Percentiles rank a stretch among this genome's conserved stretches.
Evolutionary conservation across 2,329 filamentous ascomycete species (phyloP).

Genomic region (Fusarium subtropicale): DNA sequence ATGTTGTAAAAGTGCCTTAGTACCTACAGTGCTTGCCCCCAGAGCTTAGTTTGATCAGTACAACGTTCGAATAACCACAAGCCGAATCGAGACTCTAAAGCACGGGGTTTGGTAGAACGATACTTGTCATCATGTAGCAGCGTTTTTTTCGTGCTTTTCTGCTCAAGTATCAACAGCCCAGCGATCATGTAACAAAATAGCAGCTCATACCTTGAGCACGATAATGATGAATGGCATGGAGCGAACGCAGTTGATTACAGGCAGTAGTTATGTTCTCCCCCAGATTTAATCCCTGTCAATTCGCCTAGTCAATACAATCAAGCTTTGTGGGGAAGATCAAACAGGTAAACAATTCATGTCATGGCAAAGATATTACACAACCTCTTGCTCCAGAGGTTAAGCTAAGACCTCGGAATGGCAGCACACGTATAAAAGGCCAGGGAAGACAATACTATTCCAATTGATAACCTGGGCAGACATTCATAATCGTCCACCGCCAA

Average conservation of each 20-base stretch:
- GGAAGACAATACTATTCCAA: background rate
- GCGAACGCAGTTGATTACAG: background rate
- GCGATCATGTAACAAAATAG: background rate
- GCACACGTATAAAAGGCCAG: background rate
- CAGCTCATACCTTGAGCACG: background rate
- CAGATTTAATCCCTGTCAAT: conserved; percentile 23
- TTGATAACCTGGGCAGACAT: background rate
- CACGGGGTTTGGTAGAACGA: background rate
- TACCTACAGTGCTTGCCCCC: background rate
- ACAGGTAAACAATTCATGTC: background rate
- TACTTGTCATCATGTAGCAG: background rate
- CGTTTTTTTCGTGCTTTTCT: background rate
- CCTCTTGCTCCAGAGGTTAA: background rate
- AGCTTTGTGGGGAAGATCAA: conserved; percentile 23
- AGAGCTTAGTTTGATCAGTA: background rate
- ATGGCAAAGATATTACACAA: background rate
- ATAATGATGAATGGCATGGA: background rate
- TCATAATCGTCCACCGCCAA: background rate
- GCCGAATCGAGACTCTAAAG: background rate
- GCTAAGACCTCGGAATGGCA: background rate
- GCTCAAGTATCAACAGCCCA: background rate
- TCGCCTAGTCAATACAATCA: conserved; percentile 3
- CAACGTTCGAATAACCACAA: background rate
- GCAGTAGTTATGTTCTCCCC: background rate
- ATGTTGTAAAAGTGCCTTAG: background rate